Conservation (phyloP, 1,284 basidiomycete species). For the Trametes hirsuta region DNA sequence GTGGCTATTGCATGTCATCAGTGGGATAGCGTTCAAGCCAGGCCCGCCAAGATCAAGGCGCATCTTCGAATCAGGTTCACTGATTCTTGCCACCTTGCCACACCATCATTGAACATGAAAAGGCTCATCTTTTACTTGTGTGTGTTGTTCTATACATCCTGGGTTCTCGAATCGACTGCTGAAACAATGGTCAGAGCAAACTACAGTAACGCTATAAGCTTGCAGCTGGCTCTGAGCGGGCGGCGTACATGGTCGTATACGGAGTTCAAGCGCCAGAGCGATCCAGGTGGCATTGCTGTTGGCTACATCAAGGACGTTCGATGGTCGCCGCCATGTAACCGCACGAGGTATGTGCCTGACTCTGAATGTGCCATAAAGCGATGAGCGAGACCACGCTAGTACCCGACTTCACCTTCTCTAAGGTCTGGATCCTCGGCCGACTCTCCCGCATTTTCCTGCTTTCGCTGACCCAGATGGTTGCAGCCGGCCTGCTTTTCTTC, state of each 20-base stretch:
- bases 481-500: constrained; percentile 21
- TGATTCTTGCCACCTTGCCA: too few species aligned
- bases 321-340: not conserved
- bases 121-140: too few species aligned
- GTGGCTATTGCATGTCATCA: too few species aligned
- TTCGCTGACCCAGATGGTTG: constrained; percentile 20
- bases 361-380: not conserved
- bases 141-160: too few species aligned
- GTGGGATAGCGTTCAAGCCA: too few species aligned
- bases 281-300: not conserved
- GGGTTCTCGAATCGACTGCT: too few species aligned
- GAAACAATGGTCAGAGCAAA: too few species aligned
- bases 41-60: too few species aligned
- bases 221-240: too few species aligned
- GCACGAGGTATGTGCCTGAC: not conserved
- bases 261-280: not conserved
- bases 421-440: not conserved
- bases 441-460: not conserved
- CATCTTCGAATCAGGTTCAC: too few species aligned
- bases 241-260: not conserved
- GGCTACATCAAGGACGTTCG: not conserved
- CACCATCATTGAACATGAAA: too few species aligned
- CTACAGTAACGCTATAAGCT: too few species aligned
- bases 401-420: not conserved
- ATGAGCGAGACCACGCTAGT: not conserved